Percentiles rank a stretch among this genome's conserved stretches.
Conservation (phyloP, 306 rosid species). For the Calophaca sinica region DNA sequence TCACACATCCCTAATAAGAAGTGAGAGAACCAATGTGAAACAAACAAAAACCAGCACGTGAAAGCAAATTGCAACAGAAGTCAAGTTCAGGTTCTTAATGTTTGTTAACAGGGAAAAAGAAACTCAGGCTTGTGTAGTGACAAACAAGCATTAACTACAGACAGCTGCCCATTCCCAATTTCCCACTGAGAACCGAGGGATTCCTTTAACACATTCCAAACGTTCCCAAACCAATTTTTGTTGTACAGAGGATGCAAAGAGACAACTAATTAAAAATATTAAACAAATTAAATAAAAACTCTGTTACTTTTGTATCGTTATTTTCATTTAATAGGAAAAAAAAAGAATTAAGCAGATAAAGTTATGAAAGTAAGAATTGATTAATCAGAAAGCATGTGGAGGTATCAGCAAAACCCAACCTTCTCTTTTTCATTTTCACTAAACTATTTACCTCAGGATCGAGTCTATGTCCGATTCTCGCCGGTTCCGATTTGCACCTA, state of each 20-base stretch:
- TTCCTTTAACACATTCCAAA: no score
- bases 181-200: no score
- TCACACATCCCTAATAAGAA: no score
- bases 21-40: no score
- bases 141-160: background rate
- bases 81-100: no score
- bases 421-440: constrained; percentile 60
- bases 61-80: no score
- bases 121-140: background rate
- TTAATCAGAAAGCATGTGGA: constrained; percentile 59
- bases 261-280: background rate
- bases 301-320: no score
- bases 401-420: constrained; percentile 59
- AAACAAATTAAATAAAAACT: no score
- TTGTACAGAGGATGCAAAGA: background rate
- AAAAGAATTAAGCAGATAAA: background rate
- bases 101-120: no score
- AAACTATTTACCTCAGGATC: constrained; percentile 57
- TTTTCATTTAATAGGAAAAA: background rate
- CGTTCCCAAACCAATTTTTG: background rate
- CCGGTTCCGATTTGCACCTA: constrained; percentile 95
- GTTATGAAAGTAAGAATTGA: constrained; percentile 21
- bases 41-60: constrained; percentile 34
- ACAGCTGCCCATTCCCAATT: no score
- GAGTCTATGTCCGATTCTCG: constrained; percentile 59